phyloP scores from a whole-genome alignment of 805 yeast genomes.

The Saccharomycodes ludwigii region DNA sequence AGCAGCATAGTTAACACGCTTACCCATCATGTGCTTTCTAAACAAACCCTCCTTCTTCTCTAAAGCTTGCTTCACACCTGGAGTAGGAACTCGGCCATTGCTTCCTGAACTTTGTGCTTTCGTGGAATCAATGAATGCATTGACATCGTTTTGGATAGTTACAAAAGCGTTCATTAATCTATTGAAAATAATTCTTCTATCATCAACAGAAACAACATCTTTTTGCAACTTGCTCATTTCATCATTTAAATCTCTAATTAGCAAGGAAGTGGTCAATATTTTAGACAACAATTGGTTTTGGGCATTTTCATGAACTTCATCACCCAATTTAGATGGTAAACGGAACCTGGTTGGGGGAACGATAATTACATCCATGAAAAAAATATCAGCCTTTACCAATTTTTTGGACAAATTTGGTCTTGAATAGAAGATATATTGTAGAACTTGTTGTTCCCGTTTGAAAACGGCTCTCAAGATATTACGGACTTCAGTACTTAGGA shows the following conservation, averaged over 20 bases:
- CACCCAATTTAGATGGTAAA: slow-evolving; percentile 93
- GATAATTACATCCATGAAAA: slow-evolving; percentile 75
- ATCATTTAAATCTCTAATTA: slow-evolving; percentile 82
- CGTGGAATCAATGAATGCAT: slow-evolving; percentile 83
- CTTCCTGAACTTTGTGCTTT: slow-evolving; percentile 68
- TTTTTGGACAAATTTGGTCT: slow-evolving; percentile 45
- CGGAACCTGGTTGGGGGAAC: slow-evolving; percentile 97
- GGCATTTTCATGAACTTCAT: slow-evolving; percentile 86
- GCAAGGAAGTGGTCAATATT: slow-evolving; percentile 64
- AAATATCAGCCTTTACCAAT: slow-evolving; percentile 58
- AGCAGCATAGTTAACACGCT: slow-evolving; percentile 97
- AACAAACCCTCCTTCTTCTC: slow-evolving; percentile 98
- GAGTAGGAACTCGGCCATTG: slow-evolving; percentile 56
- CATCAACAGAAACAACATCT: slow-evolving; percentile 50
- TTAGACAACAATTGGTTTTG: slow-evolving; percentile 82
- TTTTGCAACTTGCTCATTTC: slow-evolving; percentile 54
- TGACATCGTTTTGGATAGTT: slow-evolving; percentile 87
- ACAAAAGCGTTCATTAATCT: slow-evolving; percentile 94
- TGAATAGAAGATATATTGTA: slow-evolving; percentile 69
- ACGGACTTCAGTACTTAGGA: slow-evolving; percentile 78
- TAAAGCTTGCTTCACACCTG: slow-evolving; percentile 94
- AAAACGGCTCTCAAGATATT: slow-evolving; percentile 68
- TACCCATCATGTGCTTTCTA: slow-evolving; percentile 99
- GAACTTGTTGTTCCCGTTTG: slow-evolving; percentile 52
- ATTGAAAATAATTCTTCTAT: slow-evolving; percentile 67